Evolutionary conservation across 2,329 filamentous ascomycete species (phyloP).

Genomic region (Metarhizium rileyi): DNA sequence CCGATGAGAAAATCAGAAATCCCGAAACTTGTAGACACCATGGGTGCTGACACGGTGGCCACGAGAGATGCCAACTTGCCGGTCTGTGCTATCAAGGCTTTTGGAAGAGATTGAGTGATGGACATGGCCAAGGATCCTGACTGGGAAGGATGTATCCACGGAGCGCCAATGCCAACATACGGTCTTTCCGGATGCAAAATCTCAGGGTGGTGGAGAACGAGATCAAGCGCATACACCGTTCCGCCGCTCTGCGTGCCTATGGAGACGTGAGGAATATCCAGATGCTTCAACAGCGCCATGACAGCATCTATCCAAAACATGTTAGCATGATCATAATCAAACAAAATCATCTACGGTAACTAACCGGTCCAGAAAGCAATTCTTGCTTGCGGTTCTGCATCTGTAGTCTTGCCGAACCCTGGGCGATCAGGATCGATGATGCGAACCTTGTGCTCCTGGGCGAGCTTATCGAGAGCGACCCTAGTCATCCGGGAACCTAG

Average conservation of each 20-base stretch:
- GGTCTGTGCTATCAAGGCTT: constrained; percentile 8
- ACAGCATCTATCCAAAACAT: constrained; percentile 13
- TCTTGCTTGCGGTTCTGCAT: constrained; percentile 11
- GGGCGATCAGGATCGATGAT: constrained; percentile 25
- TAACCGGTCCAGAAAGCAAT: neutral
- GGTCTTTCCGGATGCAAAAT: constrained; percentile 15
- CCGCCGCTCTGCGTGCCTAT: constrained; percentile 21
- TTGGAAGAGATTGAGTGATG: constrained; percentile 14
- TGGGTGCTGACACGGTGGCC: constrained; percentile 14
- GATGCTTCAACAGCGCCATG: constrained; percentile 21
- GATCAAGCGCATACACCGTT: constrained; percentile 20
- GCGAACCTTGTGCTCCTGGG: constrained; percentile 21
- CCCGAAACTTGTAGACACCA: constrained; percentile 8
- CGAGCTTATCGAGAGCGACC: constrained; percentile 22
- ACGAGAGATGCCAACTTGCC: constrained; percentile 15
- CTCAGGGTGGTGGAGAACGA: constrained; percentile 18
- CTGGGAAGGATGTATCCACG: constrained; percentile 21
- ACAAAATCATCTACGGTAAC: neutral
- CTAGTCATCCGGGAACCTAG: constrained; percentile 20
- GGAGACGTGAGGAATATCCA: constrained; percentile 20
- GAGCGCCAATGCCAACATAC: constrained; percentile 19
- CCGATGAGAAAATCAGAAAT: neutral
- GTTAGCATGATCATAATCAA: neutral
- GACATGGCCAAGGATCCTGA: constrained; percentile 13
- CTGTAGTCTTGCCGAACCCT: constrained; percentile 25